Conservation (phyloP, 2,329 filamentous ascomycete species). For the Dactylella cylindrospora region DNA sequence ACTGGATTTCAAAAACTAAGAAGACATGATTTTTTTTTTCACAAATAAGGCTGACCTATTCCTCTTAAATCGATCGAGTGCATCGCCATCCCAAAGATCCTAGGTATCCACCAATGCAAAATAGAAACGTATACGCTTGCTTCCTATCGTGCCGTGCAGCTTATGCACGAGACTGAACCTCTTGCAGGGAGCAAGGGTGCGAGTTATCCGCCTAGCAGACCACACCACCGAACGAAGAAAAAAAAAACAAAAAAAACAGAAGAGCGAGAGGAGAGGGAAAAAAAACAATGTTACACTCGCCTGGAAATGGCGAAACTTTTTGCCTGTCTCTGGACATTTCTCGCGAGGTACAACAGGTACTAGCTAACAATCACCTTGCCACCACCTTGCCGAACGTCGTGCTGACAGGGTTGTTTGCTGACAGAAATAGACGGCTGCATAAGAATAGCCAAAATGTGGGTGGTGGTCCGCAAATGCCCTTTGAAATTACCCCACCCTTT, state of each 20-base stretch:
- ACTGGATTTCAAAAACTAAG: not conserved
- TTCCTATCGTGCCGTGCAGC: slow-evolving; percentile 31
- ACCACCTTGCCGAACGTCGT: slow-evolving; percentile 27
- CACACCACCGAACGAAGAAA: not conserved
- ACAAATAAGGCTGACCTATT: slow-evolving; percentile 32
- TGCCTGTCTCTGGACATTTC: slow-evolving; percentile 20
- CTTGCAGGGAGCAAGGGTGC: slow-evolving; percentile 22
- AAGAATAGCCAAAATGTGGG: slow-evolving; percentile 13
- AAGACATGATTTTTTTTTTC: slow-evolving; percentile 1
- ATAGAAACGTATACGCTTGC: slow-evolving; percentile 41
- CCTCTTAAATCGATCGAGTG: slow-evolving; percentile 34
- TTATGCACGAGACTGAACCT: slow-evolving; percentile 23
- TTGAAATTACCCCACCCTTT: not conserved
- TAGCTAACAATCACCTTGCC: slow-evolving; percentile 21
- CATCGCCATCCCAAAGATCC: slow-evolving; percentile 33
- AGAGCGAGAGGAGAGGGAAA: not conserved
- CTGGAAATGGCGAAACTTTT: slow-evolving; percentile 8
- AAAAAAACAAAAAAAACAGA: not conserved
- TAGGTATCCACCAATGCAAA: slow-evolving; percentile 40
- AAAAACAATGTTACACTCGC: slow-evolving; percentile 19
- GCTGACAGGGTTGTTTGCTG: slow-evolving; percentile 18
- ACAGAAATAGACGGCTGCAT: slow-evolving; percentile 7
- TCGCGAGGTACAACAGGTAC: slow-evolving; percentile 20
- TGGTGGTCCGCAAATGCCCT: not conserved
- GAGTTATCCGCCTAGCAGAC: slow-evolving; percentile 35